phyloP scores from a whole-genome alignment of 2,329 filamentous ascomycete species.

The Simplicillium aogashimaense region DNA sequence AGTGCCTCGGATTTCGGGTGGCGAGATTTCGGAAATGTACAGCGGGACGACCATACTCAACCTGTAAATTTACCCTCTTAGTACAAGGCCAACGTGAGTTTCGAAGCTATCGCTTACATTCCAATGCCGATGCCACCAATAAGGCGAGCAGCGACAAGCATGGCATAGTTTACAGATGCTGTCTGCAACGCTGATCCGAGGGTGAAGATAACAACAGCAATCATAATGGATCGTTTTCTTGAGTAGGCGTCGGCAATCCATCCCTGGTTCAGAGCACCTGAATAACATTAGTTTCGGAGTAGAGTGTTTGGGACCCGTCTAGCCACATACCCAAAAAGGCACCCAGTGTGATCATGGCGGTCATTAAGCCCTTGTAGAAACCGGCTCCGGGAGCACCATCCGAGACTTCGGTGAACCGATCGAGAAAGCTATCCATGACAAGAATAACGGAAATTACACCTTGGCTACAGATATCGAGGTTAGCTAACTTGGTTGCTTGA shows the following conservation, averaged over 20 bases:
- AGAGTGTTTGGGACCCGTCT: not conserved
- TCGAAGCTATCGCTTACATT: conserved; percentile 1
- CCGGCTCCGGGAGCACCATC: conserved; percentile 26
- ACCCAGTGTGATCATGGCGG: conserved; percentile 35
- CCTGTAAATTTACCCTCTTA: not conserved
- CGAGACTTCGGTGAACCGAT: conserved; percentile 20
- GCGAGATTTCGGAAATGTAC: conserved; percentile 36
- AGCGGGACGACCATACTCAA: conserved; percentile 26
- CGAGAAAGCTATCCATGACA: conserved; percentile 23
- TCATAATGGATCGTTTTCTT: conserved; percentile 20
- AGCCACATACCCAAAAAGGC: conserved; percentile 27
- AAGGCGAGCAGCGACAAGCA: conserved; percentile 25
- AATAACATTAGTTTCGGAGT: not conserved
- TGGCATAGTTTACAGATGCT: conserved; percentile 25
- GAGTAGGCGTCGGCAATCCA: conserved; percentile 22
- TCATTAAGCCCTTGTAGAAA: conserved; percentile 30
- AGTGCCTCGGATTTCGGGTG: conserved; percentile 35
- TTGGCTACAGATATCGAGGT: conserved; percentile 13
- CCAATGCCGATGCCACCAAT: not conserved
- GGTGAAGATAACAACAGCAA: conserved; percentile 22
- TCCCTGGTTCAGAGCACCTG: conserved; percentile 32
- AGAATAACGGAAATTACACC: conserved; percentile 29
- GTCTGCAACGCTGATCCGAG: conserved; percentile 34
- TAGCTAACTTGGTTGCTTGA: too few species aligned
- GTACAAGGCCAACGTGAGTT: not conserved